Percentiles rank a stretch among this genome's conserved stretches.
These are phyloP conservation scores for Eucalyptus brandiana DNA, from an alignment of 345 rosid species.

Conservation along the genomic window DNA sequence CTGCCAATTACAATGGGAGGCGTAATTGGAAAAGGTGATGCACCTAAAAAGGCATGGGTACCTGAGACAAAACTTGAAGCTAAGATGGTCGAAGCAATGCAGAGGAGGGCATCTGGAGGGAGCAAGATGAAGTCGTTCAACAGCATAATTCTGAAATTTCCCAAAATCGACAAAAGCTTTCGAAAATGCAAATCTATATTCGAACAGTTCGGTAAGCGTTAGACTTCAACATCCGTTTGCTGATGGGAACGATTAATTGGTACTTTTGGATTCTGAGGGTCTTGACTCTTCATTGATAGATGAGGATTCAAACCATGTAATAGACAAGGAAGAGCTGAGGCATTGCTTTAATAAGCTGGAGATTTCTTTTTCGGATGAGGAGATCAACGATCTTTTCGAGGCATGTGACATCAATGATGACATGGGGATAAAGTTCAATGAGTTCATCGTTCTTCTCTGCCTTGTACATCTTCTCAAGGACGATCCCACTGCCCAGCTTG, in stretches of 20 bases:
- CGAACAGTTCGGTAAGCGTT: slow-evolving; percentile 61
- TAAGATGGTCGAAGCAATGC: slow-evolving; percentile 73
- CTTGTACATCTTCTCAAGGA: slow-evolving; percentile 83
- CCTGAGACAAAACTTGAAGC: slow-evolving; percentile 84
- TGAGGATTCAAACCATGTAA: slow-evolving; percentile 76
- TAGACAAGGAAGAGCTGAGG: slow-evolving; percentile 69
- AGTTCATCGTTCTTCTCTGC: slow-evolving; percentile 87
- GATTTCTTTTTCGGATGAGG: slow-evolving; percentile 68
- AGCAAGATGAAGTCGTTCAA: slow-evolving; percentile 67
- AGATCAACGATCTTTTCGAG: slow-evolving; percentile 60
- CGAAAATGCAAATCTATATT: slow-evolving; percentile 81
- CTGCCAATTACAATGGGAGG: slow-evolving; percentile 47
- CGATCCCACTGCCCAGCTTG: slow-evolving; percentile 35
- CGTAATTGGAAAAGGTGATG: slow-evolving; percentile 24
- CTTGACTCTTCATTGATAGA: slow-evolving; percentile 20
- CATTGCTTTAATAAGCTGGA: slow-evolving; percentile 65
- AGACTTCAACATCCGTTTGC: neutral
- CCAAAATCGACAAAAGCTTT: slow-evolving; percentile 72
- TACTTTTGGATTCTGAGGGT: neutral
- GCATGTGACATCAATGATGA: slow-evolving; percentile 81
- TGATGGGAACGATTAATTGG: neutral
- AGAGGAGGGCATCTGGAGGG: slow-evolving; percentile 53
- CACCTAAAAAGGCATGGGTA: slow-evolving; percentile 20
- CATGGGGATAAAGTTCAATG: slow-evolving; percentile 75
- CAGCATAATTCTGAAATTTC: slow-evolving; percentile 79